Evolutionary conservation across 441 rosid species (phyloP).

Genomic region (Gossypium schwendimanii): DNA sequence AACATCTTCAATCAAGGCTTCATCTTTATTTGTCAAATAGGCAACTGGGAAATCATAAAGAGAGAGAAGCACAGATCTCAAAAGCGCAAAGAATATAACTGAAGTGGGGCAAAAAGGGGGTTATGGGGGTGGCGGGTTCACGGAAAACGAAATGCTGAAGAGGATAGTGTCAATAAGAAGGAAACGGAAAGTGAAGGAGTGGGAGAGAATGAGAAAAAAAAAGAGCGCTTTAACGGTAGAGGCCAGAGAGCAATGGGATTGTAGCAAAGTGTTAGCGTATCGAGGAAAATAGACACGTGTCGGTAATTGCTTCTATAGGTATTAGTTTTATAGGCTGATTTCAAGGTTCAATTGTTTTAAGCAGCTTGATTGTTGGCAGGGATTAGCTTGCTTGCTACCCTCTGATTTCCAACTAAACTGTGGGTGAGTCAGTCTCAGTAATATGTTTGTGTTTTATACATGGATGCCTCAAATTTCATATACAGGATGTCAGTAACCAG

Average conservation of each 20-base stretch:
- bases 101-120: not conserved
- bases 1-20: constrained; percentile 20
- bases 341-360: not conserved
- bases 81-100: not conserved
- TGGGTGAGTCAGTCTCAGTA: not conserved
- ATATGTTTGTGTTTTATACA: too few relatives aligned
- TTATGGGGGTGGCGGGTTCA: constrained; percentile 3
- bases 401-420: not conserved
- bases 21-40: not conserved
- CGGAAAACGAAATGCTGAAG: constrained; percentile 18
- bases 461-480: too few relatives aligned
- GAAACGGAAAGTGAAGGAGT: not conserved
- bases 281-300: constrained; percentile 29
- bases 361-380: not conserved
- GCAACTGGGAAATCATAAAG: not conserved
- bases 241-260: constrained; percentile 15
- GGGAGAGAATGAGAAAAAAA: not conserved
- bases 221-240: constrained; percentile 3
- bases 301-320: constrained; percentile 7
- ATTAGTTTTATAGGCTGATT: not conserved
- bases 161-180: not conserved
- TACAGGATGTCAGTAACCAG: too few relatives aligned
- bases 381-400: not conserved
- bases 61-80: constrained; percentile 6
- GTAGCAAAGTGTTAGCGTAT: constrained; percentile 25